Percentiles rank a stretch among this genome's conserved stretches.
These are phyloP conservation scores for Fibroporia radiculosa DNA, from an alignment of 768 basidiomycete species.

Conservation along the genomic window DNA sequence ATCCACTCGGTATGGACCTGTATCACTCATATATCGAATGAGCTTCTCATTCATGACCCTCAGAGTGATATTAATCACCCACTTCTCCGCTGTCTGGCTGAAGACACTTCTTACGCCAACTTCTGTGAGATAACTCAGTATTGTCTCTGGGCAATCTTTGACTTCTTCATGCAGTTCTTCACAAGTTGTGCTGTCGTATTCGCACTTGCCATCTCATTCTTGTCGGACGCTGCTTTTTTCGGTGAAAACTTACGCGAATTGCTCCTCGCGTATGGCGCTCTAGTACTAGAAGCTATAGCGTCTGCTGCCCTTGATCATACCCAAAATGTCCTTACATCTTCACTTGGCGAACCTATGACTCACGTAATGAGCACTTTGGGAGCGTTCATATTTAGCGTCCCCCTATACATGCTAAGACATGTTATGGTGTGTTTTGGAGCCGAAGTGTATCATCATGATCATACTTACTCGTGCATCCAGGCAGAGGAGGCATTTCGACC, in stretches of 20 bases:
- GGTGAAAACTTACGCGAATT: constrained; percentile 34
- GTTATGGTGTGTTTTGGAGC: constrained; percentile 50
- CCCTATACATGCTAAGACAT: constrained; percentile 55
- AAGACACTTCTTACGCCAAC: constrained; percentile 41
- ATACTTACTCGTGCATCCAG: constrained; percentile 2
- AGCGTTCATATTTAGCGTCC: constrained; percentile 53
- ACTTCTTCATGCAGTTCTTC: constrained; percentile 32
- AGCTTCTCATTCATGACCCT: not conserved
- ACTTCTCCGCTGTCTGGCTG: constrained; percentile 65
- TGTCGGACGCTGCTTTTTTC: constrained; percentile 44
- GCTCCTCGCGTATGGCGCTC: constrained; percentile 60
- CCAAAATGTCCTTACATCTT: constrained; percentile 46
- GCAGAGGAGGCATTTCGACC: not conserved
- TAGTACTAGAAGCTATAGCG: constrained; percentile 49
- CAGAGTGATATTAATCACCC: constrained; percentile 63
- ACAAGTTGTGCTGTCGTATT: constrained; percentile 38
- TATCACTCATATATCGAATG: not conserved
- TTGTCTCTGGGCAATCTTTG: no score
- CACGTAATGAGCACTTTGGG: constrained; percentile 52
- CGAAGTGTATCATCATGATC: no score
- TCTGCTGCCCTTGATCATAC: constrained; percentile 61
- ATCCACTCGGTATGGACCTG: constrained; percentile 47
- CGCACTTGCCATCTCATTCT: constrained; percentile 47
- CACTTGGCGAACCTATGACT: constrained; percentile 48
- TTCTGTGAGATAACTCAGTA: constrained; percentile 31